Evolutionary conservation across 371 early-diverging fungal genomes (phyloP), one percentile per base, ranked within the genome.

Genomic region (Vavraia culicis): DNA sequence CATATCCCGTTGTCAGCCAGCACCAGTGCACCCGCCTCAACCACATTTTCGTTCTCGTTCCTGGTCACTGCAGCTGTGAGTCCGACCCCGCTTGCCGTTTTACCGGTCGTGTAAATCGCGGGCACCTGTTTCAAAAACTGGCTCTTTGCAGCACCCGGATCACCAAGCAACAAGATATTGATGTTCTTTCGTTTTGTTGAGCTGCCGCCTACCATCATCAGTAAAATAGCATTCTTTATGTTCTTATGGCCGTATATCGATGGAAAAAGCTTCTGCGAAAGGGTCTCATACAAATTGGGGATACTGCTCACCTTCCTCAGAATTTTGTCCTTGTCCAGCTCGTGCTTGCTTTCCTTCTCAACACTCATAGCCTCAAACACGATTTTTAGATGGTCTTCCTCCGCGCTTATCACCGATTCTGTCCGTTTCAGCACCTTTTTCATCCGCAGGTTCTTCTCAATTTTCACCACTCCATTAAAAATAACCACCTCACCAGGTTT

Each of bases 11-110:
- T 86, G 69, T 98, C 98, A n/a, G 89, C 89, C 55, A 98, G 73
- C 88, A 95, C 88, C 40, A 98, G 72, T 7, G 98, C 95, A 56
- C 98, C 98, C 11, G 94, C 95, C 66, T 98, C 98, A 56, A 98
- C 87, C 0, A 89, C 86, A 56, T 91, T 90, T 66, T 98, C 95
- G 49, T 93, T 90, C 62, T 91, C 93, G 67, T 98, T 95, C 66
- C 83, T 87, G 46, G 88, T 77, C 9, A 95, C 99, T 36, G 81
- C 76, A 0, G 95, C 99, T 1, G 99, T 98, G 43, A 98, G 74
- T 72, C 98, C 98, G 14, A 94, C 95, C 7, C 93, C 96, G 71
- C 80, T 81, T 14, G 85, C 82, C n/a, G 87, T 87, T 67, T 91
- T 90, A 48, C 98, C 98, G 41, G 88, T 85, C 0, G 98, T 94